phyloP scores from a whole-genome alignment of 345 rosid species.

The Eucalyptus caleyi region DNA sequence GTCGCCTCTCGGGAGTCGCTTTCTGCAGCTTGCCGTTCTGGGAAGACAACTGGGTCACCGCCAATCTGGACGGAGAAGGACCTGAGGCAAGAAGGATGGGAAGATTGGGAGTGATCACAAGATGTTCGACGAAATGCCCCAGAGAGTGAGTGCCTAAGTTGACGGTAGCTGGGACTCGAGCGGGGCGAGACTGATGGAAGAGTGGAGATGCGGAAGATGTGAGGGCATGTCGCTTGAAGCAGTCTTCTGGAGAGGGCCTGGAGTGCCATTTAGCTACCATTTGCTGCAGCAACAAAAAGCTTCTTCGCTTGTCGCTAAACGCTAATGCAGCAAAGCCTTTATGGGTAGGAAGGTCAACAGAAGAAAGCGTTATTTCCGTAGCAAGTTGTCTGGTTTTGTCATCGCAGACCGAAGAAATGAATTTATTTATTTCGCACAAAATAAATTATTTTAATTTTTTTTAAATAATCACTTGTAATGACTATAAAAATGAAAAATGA shows the following conservation, averaged over 20 bases:
- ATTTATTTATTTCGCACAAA: too few species aligned
- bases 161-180: not conserved
- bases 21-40: not conserved
- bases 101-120: not conserved
- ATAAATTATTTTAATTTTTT: too few species aligned
- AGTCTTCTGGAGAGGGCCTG: not conserved
- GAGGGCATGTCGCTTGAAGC: not conserved
- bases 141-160: not conserved
- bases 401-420: accelerated
- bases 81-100: conserved; percentile 3
- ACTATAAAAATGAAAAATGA: accelerated
- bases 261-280: not conserved
- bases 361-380: not conserved
- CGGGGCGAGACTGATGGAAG: not conserved
- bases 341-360: not conserved
- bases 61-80: conserved; percentile 17
- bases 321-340: not conserved
- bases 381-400: not conserved
- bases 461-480: accelerated
- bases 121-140: conserved; percentile 47
- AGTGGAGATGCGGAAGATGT: not conserved
- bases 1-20: not conserved
- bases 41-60: conserved; percentile 1
- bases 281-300: not conserved
- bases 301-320: not conserved